phyloP scores from a whole-genome alignment of 305 asterid genomes.

The Fraxinus xanthoxyloides region DNA sequence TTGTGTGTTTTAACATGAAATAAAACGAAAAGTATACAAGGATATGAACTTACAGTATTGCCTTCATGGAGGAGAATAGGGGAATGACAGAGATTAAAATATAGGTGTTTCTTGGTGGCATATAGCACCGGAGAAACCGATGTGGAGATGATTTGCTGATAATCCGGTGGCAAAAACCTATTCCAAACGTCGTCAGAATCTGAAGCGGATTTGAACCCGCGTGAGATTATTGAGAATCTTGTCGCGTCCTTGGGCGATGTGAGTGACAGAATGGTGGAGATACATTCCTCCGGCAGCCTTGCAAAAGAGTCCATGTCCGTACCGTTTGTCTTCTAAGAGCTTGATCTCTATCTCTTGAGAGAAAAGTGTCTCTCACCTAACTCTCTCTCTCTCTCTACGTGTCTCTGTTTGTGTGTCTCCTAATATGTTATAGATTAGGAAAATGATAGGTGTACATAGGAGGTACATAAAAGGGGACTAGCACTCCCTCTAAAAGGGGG shows the following conservation, averaged over 20 bases:
- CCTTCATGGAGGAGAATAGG: constrained; percentile 16
- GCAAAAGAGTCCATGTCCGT: neutral
- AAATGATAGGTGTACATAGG: no score
- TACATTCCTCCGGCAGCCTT: constrained; percentile 13
- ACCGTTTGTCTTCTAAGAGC: neutral
- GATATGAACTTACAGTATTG: constrained; percentile 4
- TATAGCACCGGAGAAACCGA: neutral
- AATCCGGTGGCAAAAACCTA: constrained; percentile 16
- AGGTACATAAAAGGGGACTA: no score
- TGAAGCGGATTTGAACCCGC: constrained; percentile 12
- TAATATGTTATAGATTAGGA: no score
- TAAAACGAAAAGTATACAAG: no score
- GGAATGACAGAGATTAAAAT: constrained; percentile 4
- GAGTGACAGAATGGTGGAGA: constrained; percentile 6
- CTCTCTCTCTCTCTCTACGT: neutral
- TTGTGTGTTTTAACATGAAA: neutral
- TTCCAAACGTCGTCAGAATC: constrained; percentile 24
- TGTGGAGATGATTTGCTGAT: neutral
- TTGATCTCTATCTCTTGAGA: neutral
- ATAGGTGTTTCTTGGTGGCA: constrained; percentile 12
- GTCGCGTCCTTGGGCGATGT: constrained; percentile 12
- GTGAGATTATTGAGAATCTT: constrained; percentile 4
- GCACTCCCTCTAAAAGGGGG: no score
- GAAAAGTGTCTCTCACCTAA: neutral
- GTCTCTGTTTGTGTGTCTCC: neutral